Evolutionary conservation across 805 yeast species (phyloP), one percentile per base, ranked within the genome.

Genomic region (Ogataea allantospora): DNA sequence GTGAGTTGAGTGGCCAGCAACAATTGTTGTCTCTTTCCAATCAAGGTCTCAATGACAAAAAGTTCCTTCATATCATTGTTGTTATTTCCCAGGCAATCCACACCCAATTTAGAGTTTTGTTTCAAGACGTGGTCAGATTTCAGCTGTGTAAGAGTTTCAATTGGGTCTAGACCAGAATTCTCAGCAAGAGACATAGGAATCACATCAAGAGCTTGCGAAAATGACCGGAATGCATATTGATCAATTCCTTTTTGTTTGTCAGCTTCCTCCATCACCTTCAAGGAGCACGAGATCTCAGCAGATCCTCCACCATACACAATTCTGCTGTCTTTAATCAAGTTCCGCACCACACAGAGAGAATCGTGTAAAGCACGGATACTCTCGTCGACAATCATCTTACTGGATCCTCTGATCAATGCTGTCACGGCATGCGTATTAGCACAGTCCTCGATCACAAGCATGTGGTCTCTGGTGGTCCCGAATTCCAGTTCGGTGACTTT

Each of bases 281-380:
- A 67, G 10, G 98, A 88, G 70, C 95, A 84, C 2, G 96, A 75
- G 36, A 93, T 80, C 68, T 93, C 99, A 24, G 98, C 95, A 15
- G 99, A 95, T 51, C 99, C 99, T 53, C 99, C 99, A 47, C 99
- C 99, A 58, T 93, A 93, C n/a, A 95, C 97, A 30, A 93, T 87
- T 63, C 96, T 77, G 60, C 80, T 83, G 63, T 95, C 98, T 55
- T 82, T 78, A 35, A 95, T 83, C 60, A 93, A 76, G 67, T 93
- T 95, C 68, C 99, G 84, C 19, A 93, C 99, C 30, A 95, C 99
- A 68, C 99, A 91, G 41, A 93, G 69, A 7, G 99, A 86, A 62
- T 93, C 99, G 57, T 93, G 98, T 42, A 93, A 72, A 1, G 99
- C 97, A 63, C 99, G 83, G 49, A 86, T 78, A 35, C 96, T 95